Evolutionary conservation across 345 rosid genomes (phyloP).

Genomic region (Acer yangbiense): DNA sequence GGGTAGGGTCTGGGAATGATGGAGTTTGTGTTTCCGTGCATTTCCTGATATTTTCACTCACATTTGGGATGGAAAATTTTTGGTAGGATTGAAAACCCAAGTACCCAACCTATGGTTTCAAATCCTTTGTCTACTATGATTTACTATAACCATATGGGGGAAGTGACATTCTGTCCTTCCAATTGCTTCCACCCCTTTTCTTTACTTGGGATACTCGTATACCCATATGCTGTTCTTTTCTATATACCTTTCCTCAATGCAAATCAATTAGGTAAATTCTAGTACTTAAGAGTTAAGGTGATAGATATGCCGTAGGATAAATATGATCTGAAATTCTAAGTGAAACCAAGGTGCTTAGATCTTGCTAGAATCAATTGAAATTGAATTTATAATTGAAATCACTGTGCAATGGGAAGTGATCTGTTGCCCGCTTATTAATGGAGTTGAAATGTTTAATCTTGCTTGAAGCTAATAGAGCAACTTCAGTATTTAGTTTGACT

Average conservation of each 20-base stretch:
- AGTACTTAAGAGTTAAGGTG: background rate
- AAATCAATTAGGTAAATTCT: background rate
- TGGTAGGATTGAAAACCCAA: background rate
- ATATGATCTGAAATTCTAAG: background rate
- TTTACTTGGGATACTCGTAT: background rate
- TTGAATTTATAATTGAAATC: background rate
- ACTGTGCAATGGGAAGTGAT: background rate
- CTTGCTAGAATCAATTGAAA: background rate
- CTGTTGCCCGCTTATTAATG: background rate
- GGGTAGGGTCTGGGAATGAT: background rate
- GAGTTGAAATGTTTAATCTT: background rate
- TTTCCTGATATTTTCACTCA: background rate
- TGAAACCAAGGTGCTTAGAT: background rate
- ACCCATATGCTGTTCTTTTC: background rate
- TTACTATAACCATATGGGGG: background rate
- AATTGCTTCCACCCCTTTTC: constrained; percentile 1
- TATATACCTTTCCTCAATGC: background rate
- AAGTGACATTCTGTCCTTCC: too few relatives aligned
- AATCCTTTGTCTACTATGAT: background rate
- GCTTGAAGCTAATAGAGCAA: constrained; percentile 1
- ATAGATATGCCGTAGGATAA: background rate
- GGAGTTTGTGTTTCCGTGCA: background rate
- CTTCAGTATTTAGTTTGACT: background rate
- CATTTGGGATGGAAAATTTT: background rate
- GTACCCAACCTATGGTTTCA: background rate